These are phyloP conservation scores for Ogataea dorogensis DNA, from an alignment of 805 yeast species.

Conservation along the genomic window DNA sequence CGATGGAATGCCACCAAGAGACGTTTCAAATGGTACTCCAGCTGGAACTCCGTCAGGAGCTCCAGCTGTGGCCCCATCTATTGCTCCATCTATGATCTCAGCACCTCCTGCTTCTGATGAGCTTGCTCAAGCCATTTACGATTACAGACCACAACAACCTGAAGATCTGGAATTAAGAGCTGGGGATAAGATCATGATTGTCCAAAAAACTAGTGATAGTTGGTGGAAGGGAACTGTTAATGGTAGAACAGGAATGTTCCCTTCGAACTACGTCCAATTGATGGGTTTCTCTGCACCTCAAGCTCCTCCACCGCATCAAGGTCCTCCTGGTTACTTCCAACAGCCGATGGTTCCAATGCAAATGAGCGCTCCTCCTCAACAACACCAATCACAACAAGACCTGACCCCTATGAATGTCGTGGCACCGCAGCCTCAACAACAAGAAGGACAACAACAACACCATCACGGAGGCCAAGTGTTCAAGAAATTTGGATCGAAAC, in stretches of 20 bases:
- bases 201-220: slow-evolving; percentile 73
- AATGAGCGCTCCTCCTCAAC: slow-evolving; percentile 20
- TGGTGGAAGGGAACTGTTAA: slow-evolving; percentile 86
- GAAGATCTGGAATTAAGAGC: slow-evolving; percentile 65
- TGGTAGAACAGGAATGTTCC: slow-evolving; percentile 76
- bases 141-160: slow-evolving; percentile 67
- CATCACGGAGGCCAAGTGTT: slow-evolving; percentile 30
- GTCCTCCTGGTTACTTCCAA: slow-evolving; percentile 20
- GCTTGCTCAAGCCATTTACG: slow-evolving; percentile 68
- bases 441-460: slow-evolving; percentile 19
- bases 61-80: slow-evolving; percentile 9
- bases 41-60: slow-evolving; percentile 3
- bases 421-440: slow-evolving; percentile 20
- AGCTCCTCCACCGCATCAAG: slow-evolving; percentile 18
- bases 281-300: slow-evolving; percentile 14
- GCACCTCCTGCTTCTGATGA: slow-evolving; percentile 25
- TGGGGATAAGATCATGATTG: slow-evolving; percentile 69
- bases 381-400: slow-evolving; percentile 18
- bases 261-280: slow-evolving; percentile 75
- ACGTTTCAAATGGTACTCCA: slow-evolving; percentile 25
- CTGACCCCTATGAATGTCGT: slow-evolving; percentile 23
- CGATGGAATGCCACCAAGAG: slow-evolving; percentile 37
- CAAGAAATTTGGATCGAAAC: slow-evolving; percentile 74
- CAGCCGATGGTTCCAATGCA: slow-evolving; percentile 22
- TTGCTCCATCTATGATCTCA: slow-evolving; percentile 14